phyloP scores from a whole-genome alignment of 176 grass and related monocot genomes.

The Phoenix dactylifera region DNA sequence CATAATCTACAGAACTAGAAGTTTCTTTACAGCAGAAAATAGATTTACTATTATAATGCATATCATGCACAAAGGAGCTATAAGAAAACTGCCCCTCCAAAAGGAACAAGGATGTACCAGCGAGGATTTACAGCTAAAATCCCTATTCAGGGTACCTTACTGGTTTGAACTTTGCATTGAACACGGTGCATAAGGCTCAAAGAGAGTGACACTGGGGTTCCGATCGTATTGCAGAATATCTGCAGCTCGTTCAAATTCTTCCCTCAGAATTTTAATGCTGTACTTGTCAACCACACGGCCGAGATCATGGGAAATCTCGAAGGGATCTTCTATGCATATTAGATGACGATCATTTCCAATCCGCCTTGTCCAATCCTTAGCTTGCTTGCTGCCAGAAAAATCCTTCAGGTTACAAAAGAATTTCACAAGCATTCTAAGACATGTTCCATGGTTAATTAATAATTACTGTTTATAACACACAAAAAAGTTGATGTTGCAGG shows the following conservation, averaged over 20 bases:
- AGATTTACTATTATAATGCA: no score
- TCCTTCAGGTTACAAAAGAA: neutral
- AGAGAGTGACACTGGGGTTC: constrained; percentile 48
- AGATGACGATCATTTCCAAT: constrained; percentile 93
- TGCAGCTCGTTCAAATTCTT: constrained; percentile 94
- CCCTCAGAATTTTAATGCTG: constrained; percentile 70
- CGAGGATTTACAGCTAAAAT: no score
- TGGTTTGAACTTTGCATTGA: neutral
- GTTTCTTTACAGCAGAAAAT: no score
- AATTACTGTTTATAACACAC: no score
- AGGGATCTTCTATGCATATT: constrained; percentile 96
- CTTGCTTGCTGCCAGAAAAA: constrained; percentile 50
- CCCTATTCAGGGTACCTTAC: no score
- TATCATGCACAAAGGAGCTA: no score
- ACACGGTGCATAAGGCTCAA: constrained; percentile 45
- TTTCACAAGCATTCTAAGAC: no score
- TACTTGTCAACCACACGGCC: constrained; percentile 83
- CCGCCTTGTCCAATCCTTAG: constrained; percentile 85
- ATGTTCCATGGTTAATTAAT: no score
- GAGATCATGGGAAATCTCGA: constrained; percentile 84
- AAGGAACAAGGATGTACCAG: no score
- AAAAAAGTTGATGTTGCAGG: no score
- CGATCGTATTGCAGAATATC: constrained; percentile 70
- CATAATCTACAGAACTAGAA: no score
- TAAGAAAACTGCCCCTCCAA: no score